Base-by-base conservation (phyloP, 2,329 filamentous ascomycete species). In the Sclerotinia trifoliorum region DNA sequence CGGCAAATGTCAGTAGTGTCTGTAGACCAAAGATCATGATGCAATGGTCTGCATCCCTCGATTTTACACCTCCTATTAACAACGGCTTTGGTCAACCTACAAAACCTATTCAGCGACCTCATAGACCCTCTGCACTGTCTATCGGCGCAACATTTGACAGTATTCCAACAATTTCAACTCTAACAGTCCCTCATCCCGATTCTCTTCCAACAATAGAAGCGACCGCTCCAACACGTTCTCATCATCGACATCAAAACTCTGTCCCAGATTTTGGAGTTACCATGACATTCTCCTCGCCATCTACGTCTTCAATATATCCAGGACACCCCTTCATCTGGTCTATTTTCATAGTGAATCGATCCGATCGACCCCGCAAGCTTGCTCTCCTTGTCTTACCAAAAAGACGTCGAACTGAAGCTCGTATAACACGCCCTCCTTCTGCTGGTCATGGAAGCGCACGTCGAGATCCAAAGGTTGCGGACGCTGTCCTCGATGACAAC, bases 261-360 rank as follows among this genome's bases (percentile, higher is more conserved):
- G 77, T 86, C 51, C 84, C 84, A 3, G 85, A 90, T 69, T 86
- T 91, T 63, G 90, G 90, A 69, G 85, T 94, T 68, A 92, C 89
- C 48, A 87, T 94, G 80, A 93, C 90, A 52, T 89, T 95, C 75
- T 86, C 85, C 7, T 88, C 85, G 0, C 90, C 90, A 46, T 70
- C 78, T 17, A 80, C 90, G 39, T 81, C 89, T 21, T 81, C 84
- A 65, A 82, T 92, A 32, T 83, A 81, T 68, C 84, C 88, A 0
- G 90, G 90, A 49, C 83, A 91, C 57, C 82, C 88, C 62, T 93
- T 95, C 77, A 81, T 82, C 52, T 92, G 92, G 88, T 85, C 84
- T 46, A 84, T 94, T 21, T 90, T 92, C 75, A 88, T 94, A 49
- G 89, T 92, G 71, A 95, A 94, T 78, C 86, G 89, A 61, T 87